These are phyloP conservation scores for Ochetophila trinervis DNA, from an alignment of 306 rosid genomes.

Conservation along the genomic window DNA sequence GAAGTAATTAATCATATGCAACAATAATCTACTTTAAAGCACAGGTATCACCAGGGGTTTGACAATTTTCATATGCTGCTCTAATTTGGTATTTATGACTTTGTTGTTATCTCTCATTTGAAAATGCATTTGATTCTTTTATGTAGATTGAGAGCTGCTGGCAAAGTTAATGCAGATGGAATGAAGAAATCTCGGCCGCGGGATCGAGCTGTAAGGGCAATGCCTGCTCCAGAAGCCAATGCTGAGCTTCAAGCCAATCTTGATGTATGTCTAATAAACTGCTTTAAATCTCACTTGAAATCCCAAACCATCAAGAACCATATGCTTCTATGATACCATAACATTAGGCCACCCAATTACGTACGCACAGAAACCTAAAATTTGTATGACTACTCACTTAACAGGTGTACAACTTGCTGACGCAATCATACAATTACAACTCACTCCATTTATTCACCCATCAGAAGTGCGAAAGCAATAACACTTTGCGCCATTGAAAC, in stretches of 20 bases:
- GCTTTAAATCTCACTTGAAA: no score
- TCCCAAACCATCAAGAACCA: no score
- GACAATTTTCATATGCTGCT: background rate
- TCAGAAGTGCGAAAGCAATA: no score
- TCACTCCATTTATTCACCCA: no score
- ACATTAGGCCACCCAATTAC: no score
- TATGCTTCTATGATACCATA: no score
- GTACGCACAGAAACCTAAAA: no score
- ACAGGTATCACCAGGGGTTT: background rate
- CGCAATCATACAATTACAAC: no score
- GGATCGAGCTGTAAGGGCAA: slow-evolving; percentile 70
- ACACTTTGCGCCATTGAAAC: no score
- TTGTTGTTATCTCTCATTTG: background rate
- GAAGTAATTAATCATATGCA: background rate
- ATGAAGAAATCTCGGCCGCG: slow-evolving; percentile 80
- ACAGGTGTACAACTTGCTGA: no score
- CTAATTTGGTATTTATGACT: background rate
- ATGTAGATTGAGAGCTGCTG: slow-evolving; percentile 82
- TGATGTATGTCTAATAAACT: slow-evolving; percentile 57
- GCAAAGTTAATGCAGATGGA: slow-evolving; percentile 75
- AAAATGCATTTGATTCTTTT: slow-evolving; percentile 18
- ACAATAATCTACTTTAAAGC: background rate
- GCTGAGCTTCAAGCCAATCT: slow-evolving; percentile 94
- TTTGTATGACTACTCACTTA: no score
- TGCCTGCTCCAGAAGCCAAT: slow-evolving; percentile 87